Percentiles rank a stretch among this genome's conserved stretches.
Evolutionary conservation across 2,329 filamentous ascomycete species (phyloP).

Genomic region (Fusarium siculi): DNA sequence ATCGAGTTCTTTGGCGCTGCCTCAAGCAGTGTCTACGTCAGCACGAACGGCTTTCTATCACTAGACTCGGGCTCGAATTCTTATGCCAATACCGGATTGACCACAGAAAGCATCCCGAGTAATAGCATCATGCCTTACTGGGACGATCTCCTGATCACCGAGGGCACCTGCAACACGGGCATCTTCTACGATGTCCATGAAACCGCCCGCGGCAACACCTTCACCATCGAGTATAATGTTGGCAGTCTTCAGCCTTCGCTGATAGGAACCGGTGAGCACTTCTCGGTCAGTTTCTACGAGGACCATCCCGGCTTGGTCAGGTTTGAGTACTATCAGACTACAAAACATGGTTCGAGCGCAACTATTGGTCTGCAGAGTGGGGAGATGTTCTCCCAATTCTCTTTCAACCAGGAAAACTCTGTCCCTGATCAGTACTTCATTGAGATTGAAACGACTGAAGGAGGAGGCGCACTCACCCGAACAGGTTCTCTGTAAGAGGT

Average conservation of each 20-base stretch:
- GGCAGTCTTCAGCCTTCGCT: no score
- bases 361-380: background rate
- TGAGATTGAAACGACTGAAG: no score
- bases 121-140: background rate
- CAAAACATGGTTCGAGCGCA: background rate
- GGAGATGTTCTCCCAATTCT: rapidly evolving
- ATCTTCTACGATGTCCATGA: background rate
- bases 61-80: rapidly evolving
- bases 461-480: no score
- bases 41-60: background rate
- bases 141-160: background rate
- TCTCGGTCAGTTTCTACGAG: background rate
- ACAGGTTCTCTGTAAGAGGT: no score
- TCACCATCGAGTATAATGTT: background rate
- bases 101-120: rapidly evolving
- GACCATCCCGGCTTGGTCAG: background rate
- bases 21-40: background rate
- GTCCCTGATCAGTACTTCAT: background rate
- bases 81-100: rapidly evolving
- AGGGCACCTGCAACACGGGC: background rate
- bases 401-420: background rate
- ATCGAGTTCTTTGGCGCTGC: rapidly evolving
- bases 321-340: background rate
- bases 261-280: background rate
- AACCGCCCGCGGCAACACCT: background rate